Base-by-base conservation (phyloP, 352 stramenopile genomes). In the Phytophthora europaea region DNA sequence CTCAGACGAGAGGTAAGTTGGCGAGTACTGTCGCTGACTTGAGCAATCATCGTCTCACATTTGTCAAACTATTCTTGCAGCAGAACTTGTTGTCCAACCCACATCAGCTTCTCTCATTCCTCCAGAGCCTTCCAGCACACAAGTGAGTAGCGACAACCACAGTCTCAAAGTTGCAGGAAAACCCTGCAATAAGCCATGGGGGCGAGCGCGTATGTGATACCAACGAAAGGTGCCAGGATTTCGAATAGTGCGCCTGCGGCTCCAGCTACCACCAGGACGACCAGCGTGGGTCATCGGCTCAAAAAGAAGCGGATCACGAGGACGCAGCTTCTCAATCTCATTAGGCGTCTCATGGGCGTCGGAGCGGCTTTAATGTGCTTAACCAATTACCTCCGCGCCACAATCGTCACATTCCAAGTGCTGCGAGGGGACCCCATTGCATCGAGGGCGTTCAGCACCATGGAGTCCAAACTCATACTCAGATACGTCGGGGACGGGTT, bases 281-380 rank as follows among this genome's bases (percentile, higher is more conserved):
- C 9, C 6, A n/a, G 2, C 15, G 69, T 34, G 6, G 70, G 51
- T 31, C 26, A 62, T 26, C 33, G 33, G 22, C 8, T 52, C 23
- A 75, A 75, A 43, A 78, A 78, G 48, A 78, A 78, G 55, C 66
- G 71, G 33, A 75, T 78, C 40, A 78, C 71, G 5, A 15, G 36
- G 7, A 8, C 33, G 5, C 71, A 78, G 33, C 50, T 78, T 6
- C 6, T 78, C 9, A 78, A 78, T 57, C 71, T 78, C 16, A 38
- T 78, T n/a, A 47, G 71, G 20, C 60, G 71, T 16, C 23, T 75
- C 18, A 60, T 48, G 38, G 66, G 66, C 15, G 61, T 81, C n/a
- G 70, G 60, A 5, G 66, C 74, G 23, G 70, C 74, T 18, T 54
- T 81, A 28, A 70, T 82, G 67, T 79, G 70, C 52, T 65, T 79